These are phyloP conservation scores for Coffea eugenioides DNA, from an alignment of 257 asterid species.

Conservation along the genomic window DNA sequence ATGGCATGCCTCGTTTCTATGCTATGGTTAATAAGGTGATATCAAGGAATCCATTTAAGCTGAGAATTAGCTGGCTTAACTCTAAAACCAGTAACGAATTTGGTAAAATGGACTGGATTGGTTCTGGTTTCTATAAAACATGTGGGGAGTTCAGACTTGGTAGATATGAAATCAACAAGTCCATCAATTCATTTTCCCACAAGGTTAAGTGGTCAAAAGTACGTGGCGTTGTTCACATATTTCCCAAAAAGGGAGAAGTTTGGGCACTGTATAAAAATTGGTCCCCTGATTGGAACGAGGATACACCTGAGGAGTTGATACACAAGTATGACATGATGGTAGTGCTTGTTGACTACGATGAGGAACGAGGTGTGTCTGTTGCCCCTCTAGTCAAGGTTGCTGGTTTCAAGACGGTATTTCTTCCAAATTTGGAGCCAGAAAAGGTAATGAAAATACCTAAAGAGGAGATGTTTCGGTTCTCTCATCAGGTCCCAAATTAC, in stretches of 20 bases:
- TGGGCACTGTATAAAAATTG: slow-evolving; percentile 81
- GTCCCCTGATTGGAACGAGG: slow-evolving; percentile 58
- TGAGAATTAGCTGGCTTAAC: slow-evolving; percentile 75
- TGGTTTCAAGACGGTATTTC: slow-evolving; percentile 68
- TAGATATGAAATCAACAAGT: slow-evolving; percentile 39
- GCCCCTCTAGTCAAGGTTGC: slow-evolving; percentile 66
- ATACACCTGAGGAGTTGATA: slow-evolving; percentile 53
- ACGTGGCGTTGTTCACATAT: slow-evolving; percentile 51
- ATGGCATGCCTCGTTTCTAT: slow-evolving; percentile 87
- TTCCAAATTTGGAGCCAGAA: slow-evolving; percentile 44
- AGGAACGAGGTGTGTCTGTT: slow-evolving; percentile 50
- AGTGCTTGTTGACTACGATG: slow-evolving; percentile 55
- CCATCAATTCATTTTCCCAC: slow-evolving; percentile 67
- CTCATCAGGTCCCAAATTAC: slow-evolving; percentile 65
- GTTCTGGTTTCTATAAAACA: slow-evolving; percentile 69
- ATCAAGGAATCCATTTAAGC: slow-evolving; percentile 62
- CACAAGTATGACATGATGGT: slow-evolving; percentile 68
- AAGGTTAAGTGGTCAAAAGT: slow-evolving; percentile 59
- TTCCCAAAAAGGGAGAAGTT: slow-evolving; percentile 67
- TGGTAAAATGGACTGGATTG: slow-evolving; percentile 57
- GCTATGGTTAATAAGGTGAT: slow-evolving; percentile 65
- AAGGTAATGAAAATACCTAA: slow-evolving; percentile 42
- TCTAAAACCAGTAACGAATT: slow-evolving; percentile 64
- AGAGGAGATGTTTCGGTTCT: slow-evolving; percentile 74
- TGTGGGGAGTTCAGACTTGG: slow-evolving; percentile 81